Percentiles rank a stretch among this genome's conserved stretches.
These are phyloP conservation scores for Acer negundo DNA, from an alignment of 345 rosid species.

Conservation along the genomic window DNA sequence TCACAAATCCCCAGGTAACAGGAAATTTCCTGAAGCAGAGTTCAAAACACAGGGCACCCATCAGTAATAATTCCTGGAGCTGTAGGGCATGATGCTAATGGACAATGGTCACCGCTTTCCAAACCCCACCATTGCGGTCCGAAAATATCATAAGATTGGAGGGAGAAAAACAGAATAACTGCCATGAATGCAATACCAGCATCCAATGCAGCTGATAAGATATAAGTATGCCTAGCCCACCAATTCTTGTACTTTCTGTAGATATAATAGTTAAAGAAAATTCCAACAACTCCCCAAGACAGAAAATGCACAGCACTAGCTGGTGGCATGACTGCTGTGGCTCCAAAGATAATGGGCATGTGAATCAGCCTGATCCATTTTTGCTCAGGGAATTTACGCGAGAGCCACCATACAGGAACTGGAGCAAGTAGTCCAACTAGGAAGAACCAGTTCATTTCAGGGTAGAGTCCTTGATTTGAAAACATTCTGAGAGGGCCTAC, in stretches of 20 bases:
- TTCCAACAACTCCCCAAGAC: constrained; percentile 59
- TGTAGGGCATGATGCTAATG: constrained; percentile 50
- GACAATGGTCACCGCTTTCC: constrained; percentile 51
- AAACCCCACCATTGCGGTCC: constrained; percentile 81
- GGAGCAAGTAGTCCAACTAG: constrained; percentile 46
- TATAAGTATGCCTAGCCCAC: constrained; percentile 76
- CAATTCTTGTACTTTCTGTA: constrained; percentile 55
- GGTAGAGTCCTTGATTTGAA: constrained; percentile 40
- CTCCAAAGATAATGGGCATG: constrained; percentile 60
- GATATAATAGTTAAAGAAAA: constrained; percentile 60
- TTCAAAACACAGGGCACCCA: constrained; percentile 38
- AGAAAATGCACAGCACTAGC: constrained; percentile 60
- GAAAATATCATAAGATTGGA: constrained; percentile 49
- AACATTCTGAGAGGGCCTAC: constrained; percentile 52
- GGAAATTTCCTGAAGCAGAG: neutral
- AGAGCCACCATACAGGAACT: constrained; percentile 37
- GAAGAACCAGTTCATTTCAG: constrained; percentile 54
- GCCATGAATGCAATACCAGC: constrained; percentile 77
- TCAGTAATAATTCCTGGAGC: constrained; percentile 45
- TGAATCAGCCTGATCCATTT: constrained; percentile 48
- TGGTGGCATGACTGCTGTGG: constrained; percentile 51
- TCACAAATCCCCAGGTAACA: too few species aligned
- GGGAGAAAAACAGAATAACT: constrained; percentile 49
- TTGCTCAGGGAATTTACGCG: constrained; percentile 29
- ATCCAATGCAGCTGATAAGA: constrained; percentile 72